Evolutionary conservation across 169 alveolate genomes (phyloP).

Genomic region (Perkinsus marinus): DNA sequence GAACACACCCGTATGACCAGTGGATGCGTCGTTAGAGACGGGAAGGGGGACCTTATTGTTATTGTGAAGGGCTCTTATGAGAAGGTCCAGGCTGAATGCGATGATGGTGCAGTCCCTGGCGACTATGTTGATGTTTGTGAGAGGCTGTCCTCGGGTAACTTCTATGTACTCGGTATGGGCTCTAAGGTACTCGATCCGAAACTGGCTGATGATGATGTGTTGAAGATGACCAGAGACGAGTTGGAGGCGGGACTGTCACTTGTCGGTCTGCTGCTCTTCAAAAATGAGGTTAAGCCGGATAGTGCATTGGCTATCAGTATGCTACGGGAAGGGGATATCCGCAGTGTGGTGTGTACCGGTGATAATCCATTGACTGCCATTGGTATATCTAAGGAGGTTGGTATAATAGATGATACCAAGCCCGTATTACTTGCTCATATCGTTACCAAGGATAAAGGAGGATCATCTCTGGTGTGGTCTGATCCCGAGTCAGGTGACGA

Average conservation of each 20-base stretch:
- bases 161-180: not conserved
- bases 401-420: too few relatives aligned
- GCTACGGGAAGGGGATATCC: constrained; percentile 44
- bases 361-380: not conserved
- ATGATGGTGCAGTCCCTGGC: not conserved
- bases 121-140: not conserved
- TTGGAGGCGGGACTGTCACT: constrained; percentile 1
- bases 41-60: not conserved
- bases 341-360: constrained; percentile 20
- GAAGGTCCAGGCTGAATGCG: not conserved
- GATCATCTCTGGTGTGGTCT: too few relatives aligned
- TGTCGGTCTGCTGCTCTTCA: constrained; percentile 6
- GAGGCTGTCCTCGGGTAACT: not conserved
- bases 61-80: not conserved
- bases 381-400: not conserved
- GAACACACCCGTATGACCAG: not conserved
- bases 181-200: not conserved
- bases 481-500: too few relatives aligned
- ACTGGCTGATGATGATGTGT: not conserved
- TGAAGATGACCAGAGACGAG: constrained; percentile 12
- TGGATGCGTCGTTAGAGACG: not conserved
- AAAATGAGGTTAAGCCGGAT: constrained; percentile 28
- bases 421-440: too few relatives aligned
- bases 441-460: too few relatives aligned
- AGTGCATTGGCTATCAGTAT: constrained; percentile 37